Base-by-base conservation (phyloP, 2,329 filamentous ascomycete species). In the Ophiosphaerella herpotricha region DNA sequence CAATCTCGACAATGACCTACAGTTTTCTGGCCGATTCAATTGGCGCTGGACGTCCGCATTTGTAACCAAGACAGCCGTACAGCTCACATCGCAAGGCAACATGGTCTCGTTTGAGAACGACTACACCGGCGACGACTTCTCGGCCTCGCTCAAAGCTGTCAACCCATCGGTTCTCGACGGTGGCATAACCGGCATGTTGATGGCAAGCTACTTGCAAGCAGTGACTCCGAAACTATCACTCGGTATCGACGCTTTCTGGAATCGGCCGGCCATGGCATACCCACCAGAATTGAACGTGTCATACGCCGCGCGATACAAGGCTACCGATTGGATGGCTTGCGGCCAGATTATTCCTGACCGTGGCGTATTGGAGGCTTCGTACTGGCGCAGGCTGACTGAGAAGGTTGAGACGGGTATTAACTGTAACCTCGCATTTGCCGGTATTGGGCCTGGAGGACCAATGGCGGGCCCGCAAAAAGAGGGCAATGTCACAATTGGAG, bases 371-470 rank as follows among this genome's bases (percentile, higher is more conserved):
- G 93, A 89, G 74, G 88, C 91, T 38, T 93, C 91, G 31, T 99
- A 94, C 85, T 99, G 94, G 94, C 86, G 89, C 73, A 87, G 84
- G 69, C 78, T 99, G 63, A 94, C 91, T 21, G 94, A 97, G 61
- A 94, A 92, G 78, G 91, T 99, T 29, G 93, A 97, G 80, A 93
- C 91, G 55, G 94, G 94, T 76, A 90, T 96, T 63, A 93, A 97
- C 67, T 86, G 96, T 82, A 96, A 91, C 75, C 82, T 99, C 52
- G 88, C 92, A 59, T 88, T 96, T 62, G 85, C 83, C 21, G 78
- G 78, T 24, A 82, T 85, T 29, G 80, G 85, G 29, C 71, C 84
- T 51, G 70, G 52, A 61, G 84, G 83, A 44, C 83, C 85, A 57
- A 90, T 90, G 67, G 85, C 82, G 52, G 85, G 85, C n/a, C 64